Conservation (phyloP, 163 green algal species). For the Trebouxiophyceae sp. region DNA sequence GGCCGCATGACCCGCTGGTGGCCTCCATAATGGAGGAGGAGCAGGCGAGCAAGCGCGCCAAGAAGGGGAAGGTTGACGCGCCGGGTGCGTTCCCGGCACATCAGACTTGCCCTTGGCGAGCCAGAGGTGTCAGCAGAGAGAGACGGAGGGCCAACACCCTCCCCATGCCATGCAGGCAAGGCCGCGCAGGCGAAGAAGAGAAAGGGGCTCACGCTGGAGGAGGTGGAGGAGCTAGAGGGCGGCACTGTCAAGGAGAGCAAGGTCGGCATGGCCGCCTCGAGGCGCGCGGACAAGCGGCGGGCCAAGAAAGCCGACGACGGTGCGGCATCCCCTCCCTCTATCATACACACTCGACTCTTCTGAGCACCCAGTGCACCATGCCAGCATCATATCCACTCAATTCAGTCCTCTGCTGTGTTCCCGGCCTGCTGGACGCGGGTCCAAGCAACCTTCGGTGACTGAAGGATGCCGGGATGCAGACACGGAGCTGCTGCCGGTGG, state of each 20-base stretch:
- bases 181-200: no score
- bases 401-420: no score
- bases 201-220: constrained; percentile 50
- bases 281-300: constrained; percentile 24
- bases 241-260: constrained; percentile 59
- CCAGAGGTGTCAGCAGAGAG: neutral
- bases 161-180: constrained; percentile 30
- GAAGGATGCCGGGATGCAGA: no score
- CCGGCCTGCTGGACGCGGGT: no score
- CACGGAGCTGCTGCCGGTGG: constrained; percentile 31
- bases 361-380: no score
- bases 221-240: constrained; percentile 55
- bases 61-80: neutral
- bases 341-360: no score
- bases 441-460: no score
- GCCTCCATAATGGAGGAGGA: neutral
- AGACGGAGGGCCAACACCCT: neutral
- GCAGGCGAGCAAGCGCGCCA: neutral
- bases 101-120: neutral
- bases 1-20: neutral
- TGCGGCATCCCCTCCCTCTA: neutral
- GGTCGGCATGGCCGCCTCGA: constrained; percentile 52
- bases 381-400: no score
- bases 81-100: neutral
- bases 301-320: neutral